Evolutionary conservation across 768 basidiomycete species (phyloP), one percentile per base, ranked within the genome.

Genomic region (Boletellus emodensis): DNA sequence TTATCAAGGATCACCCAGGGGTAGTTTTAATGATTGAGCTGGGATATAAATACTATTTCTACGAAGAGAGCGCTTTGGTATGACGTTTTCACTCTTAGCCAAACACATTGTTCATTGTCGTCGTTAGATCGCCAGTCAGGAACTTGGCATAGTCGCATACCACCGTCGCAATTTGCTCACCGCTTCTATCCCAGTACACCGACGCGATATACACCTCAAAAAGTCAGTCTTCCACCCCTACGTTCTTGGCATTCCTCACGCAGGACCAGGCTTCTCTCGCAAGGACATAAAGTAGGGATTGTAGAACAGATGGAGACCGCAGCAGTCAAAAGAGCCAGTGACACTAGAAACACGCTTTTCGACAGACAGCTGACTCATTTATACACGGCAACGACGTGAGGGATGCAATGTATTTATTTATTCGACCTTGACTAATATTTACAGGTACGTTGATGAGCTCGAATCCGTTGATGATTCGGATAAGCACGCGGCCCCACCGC

Each of bases 341-440:
- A 88, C 52, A 92, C 83, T 53, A 78, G 82, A 46, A 86, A 84
- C 56, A 75, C 77, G 0, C 79, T 83, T 0, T 95, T 94, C 59
- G 80, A 82, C 20, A 78, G 92, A 35, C 76, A 82, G 61, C 62
- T 97, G 10, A 85, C 85, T 0, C 79, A 87, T 56, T 67, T 95
- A 34, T 95, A 89, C 56, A 95, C 94, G 24, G 82, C 90, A 26
- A 81, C 90, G 28, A 95, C 92, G 90, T 93, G 64, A 57, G 90
- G 26, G 41, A 53, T 32, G 34, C 42, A 6, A 32, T 17, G 6
- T 17, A 12, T 30, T 30, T 33, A 33, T 39, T 28, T 20, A 38
- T 39, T 28, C 6, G 42, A 20, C 47, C 14, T 20, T 57, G 45
- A 61, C 57, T 47, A 46, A 48, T 11, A 43, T 18, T 46, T 9